Evolutionary conservation across 176 grass and related monocot genomes (phyloP), one percentile per base, ranked within the genome.

Genomic region (Carex cristatella): DNA sequence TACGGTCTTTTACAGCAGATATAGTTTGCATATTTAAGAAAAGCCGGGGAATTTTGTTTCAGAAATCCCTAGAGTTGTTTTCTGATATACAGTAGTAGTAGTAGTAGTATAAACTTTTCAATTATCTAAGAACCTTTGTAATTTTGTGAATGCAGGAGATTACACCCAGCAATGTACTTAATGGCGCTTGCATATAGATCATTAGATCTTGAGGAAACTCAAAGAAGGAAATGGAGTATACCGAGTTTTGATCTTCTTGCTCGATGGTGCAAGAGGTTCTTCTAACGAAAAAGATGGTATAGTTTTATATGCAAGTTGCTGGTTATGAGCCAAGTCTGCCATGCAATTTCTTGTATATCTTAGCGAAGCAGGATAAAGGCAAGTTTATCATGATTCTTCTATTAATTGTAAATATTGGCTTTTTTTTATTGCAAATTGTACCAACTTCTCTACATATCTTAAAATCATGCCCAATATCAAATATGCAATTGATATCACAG

Each of bases 161-260:
- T 98, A 82, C 95, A 95, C 88, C 95, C 95, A 71, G 95, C 93
- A 66, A 88, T 98, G 88, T 98, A 95, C 82, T 90, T 98, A 65
- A 79, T 88, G 10, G 88, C 91, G 85, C 85, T 98, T 44, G 91
- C 95, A 55, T 98, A 98, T 77, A 91, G 95, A 91, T 95, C 93
- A 35, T 89, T 98, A 83, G 95, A 95, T 90, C 83, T 95, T 44
- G 95, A 98, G 68, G 89, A 92, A 86, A 89, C 89, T 85, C 86
- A 82, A 74, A 89, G 86, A 90, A 90, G 64, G 69, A 89, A 87
- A 88, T 89, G 87, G 89, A 92, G 67, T 42, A 70, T 95, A 48
- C 85, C 60, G 10, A 79, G 85, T 4, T 83, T 91, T 65, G 90
- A 81, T 93, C 87, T 90, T 82, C 81, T 98, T 69, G 65, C 13